Conservation (phyloP, 78 protist species). For the Tieghemostelium lacteum region DNA sequence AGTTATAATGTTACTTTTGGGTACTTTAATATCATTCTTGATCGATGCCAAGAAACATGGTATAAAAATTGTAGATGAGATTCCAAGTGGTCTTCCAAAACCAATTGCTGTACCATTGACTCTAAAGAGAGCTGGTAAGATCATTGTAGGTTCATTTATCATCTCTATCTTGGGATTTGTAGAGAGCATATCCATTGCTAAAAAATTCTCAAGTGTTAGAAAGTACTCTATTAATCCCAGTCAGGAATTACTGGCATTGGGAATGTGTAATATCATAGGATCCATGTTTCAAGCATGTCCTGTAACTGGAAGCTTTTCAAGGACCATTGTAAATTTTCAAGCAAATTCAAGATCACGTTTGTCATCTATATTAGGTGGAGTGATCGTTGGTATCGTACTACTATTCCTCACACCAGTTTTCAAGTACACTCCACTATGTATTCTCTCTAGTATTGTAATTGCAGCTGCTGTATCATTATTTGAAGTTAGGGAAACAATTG, state of each 20-base stretch:
- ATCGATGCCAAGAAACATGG: slow-evolving; percentile 37
- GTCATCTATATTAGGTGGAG: slow-evolving; percentile 38
- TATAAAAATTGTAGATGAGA: slow-evolving; percentile 51
- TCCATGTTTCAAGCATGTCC: slow-evolving; percentile 59
- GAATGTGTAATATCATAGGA: slow-evolving; percentile 70
- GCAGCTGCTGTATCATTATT: slow-evolving; percentile 44
- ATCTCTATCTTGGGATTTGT: slow-evolving; percentile 70
- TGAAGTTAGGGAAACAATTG: slow-evolving; percentile 35
- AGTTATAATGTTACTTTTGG: slow-evolving; percentile 7
- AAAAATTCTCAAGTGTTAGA: slow-evolving; percentile 65
- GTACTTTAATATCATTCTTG: slow-evolving; percentile 23
- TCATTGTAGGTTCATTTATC: slow-evolving; percentile 64
- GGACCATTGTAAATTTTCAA: slow-evolving; percentile 75
- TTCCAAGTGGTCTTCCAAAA: slow-evolving; percentile 69
- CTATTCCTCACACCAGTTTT: slow-evolving; percentile 43
- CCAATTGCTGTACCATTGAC: slow-evolving; percentile 12
- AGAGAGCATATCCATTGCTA: slow-evolving; percentile 73
- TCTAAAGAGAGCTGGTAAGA: not conserved
- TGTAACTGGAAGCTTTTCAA: slow-evolving; percentile 70
- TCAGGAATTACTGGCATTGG: slow-evolving; percentile 77
- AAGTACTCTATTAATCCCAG: slow-evolving; percentile 48
- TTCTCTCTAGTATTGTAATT: slow-evolving; percentile 59
- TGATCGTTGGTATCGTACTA: slow-evolving; percentile 60
- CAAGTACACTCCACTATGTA: slow-evolving; percentile 74
- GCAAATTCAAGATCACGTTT: slow-evolving; percentile 48